Evolutionary conservation across 2,329 filamentous ascomycete species (phyloP), one percentile per base, ranked within the genome.

Genomic region (Dactylellina drechsleri): DNA sequence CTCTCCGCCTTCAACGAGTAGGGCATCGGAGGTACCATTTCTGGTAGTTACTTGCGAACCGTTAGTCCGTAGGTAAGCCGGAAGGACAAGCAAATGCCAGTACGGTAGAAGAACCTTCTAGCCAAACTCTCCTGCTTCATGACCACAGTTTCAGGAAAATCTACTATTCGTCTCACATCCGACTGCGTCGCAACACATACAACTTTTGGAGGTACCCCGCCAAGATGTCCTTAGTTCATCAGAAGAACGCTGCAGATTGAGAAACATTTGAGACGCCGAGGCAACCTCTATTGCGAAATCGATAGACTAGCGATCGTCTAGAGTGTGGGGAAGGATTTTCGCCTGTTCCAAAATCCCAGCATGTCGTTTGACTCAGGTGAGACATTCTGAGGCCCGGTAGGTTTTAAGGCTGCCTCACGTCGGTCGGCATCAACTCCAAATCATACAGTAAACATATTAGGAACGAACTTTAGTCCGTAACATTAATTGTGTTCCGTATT

Each of bases 311-410:
- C 40, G 53, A 57, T 57, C 53, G 53, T 31, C 53, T 26, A 15
- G 31, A 43, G 57, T 23, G 58, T 50, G 50, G 53, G 31, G 50
- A 65, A 26, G 31, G 61, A 65, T 65, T 10, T 53, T 58, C 66
- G 59, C 52, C 28, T 62, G 28, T 45, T 18, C 26, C 26, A 13
- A 59, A 28, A 71, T 71, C 66, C 59, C 41, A n/a, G 52, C 53
- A 26, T 54, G 47, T 60, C 15, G 54, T 66, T 65, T 71, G 66
- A 71, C 64, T 65, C 52, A 71, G 52, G 66, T 71, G 36, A 71
- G 53, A 71, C 66, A 71, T 64, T 54, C 31, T 64, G 53, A n/a
- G 31, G 13, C 23, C 23, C 43, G 18, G 40, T 23, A 28, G 28
- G 52, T 59, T 61, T 47, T 10, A 64, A 45, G 49, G 52, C 31